Conservation (phyloP, 257 asterid species). For the Agastache rugosa region DNA sequence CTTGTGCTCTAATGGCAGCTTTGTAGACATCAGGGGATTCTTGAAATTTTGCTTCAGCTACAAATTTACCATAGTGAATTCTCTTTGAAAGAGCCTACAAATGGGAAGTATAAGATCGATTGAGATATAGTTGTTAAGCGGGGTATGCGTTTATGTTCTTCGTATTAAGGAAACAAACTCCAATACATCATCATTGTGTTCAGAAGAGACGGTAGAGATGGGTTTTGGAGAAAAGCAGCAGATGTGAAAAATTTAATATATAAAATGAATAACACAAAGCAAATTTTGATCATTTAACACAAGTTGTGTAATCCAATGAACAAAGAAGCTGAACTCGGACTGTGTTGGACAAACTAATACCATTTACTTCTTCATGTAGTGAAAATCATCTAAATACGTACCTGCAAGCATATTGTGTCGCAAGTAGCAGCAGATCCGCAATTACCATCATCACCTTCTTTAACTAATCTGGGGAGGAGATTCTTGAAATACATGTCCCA, state of each 20-base stretch:
- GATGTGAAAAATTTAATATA: neutral
- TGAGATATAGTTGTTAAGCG: neutral
- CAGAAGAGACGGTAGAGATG: neutral
- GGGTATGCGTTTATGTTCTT: neutral
- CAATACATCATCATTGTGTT: neutral
- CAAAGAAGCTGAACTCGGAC: neutral
- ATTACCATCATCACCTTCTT: constrained; percentile 85
- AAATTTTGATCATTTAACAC: neutral
- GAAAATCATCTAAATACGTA: constrained; percentile 24
- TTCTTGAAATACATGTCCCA: constrained; percentile 88
- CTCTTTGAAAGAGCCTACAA: constrained; percentile 83
- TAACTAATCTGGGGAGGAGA: constrained; percentile 80
- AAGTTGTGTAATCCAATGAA: neutral
- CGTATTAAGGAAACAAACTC: neutral
- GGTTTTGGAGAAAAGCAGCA: constrained; percentile 9
- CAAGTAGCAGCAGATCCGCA: constrained; percentile 85
- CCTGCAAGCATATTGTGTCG: constrained; percentile 97
- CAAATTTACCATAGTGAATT: constrained; percentile 95
- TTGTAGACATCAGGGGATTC: constrained; percentile 72
- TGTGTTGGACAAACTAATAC: neutral
- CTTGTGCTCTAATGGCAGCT: constrained; percentile 76
- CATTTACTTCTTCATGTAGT: constrained; percentile 1
- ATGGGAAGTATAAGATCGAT: neutral
- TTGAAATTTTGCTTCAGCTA: constrained; percentile 89
- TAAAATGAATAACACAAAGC: neutral